Percentiles rank a stretch among this genome's conserved stretches.
phyloP scores from a whole-genome alignment of 257 asterid species.

The Ehretia macrophylla region DNA sequence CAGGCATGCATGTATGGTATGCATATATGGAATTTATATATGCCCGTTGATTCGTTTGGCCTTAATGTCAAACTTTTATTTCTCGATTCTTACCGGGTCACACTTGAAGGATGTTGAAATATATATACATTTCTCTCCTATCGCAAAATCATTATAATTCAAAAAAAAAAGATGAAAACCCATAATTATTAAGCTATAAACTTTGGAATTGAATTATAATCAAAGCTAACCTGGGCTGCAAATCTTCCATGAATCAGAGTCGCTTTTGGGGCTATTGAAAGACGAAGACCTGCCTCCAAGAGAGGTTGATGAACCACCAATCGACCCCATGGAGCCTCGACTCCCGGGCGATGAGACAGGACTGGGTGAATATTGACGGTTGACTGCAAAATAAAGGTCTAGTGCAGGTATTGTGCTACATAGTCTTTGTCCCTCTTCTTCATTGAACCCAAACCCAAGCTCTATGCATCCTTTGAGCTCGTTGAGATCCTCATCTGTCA shows the following conservation, averaged over 20 bases:
- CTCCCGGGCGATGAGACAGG: conserved; percentile 40
- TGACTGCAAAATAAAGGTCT: conserved; percentile 79
- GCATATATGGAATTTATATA: too few relatives aligned
- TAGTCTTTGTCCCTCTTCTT: conserved; percentile 56
- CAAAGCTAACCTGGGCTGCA: conserved; percentile 26
- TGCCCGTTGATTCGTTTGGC: too few relatives aligned
- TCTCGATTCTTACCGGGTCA: too few relatives aligned
- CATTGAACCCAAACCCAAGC: conserved; percentile 80
- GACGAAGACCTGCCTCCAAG: conserved; percentile 29
- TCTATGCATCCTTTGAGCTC: conserved; percentile 87
- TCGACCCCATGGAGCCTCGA: conserved; percentile 18
- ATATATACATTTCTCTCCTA: too few relatives aligned
- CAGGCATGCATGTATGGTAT: too few relatives aligned
- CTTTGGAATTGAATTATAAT: background rate
- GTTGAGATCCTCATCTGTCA: conserved; percentile 74
- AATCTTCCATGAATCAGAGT: conserved; percentile 28
- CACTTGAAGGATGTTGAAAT: too few relatives aligned
- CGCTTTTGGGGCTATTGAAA: conserved; percentile 22
- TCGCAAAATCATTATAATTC: too few relatives aligned
- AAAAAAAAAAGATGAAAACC: too few relatives aligned
- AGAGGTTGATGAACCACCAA: conserved; percentile 11
- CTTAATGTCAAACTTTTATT: too few relatives aligned
- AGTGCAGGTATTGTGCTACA: conserved; percentile 76
- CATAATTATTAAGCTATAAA: too few relatives aligned
- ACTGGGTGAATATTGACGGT: conserved; percentile 44